Evolutionary conservation across 805 yeast genomes (phyloP), one percentile per base, ranked within the genome.

Genomic region (Yamadazyma nakazawae): DNA sequence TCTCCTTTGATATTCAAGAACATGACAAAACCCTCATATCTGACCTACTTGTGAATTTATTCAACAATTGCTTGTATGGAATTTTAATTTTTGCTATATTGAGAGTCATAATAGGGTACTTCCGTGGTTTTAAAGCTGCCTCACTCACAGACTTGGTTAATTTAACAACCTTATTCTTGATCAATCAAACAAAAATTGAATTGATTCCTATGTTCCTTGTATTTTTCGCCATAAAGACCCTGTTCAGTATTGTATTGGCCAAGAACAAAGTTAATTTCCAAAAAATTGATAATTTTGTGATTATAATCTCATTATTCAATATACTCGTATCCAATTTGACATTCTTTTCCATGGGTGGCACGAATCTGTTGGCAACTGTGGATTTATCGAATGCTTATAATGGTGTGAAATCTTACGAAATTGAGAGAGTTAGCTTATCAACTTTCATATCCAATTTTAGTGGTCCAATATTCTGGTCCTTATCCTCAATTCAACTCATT

Each of bases 311-410:
- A 0, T 37, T 71, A 3, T 64, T 76, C 48, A 66, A 68, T 2
- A 52, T 89, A 2, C 61, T 85, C 18, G 53, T 89, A 41, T 95
- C 89, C 60, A 83, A 88, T 54, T 69, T 89, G 36, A 68, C 90
- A 0, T 94, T 92, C 61, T 94, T 88, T 68, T 87, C 88, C 17
- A 75, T 85, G 61, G 98, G 98, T 0, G 88, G 88, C 42, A 90
- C 98, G 0, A 94, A 94, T 59, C 88, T 96, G 34, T 75, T 94
- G 54, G 92, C 97, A 0, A 85, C 97, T 0, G 82, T 94, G 18
- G 97, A 92, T 57, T 73, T 94, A 19, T 81, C 96, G 0, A 91
- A 92, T 61, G 91, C 97, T 0, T 94, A 94, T 64, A 92, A 92
- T 60, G 99, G 99, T 0, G 72, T 91, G 7, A 65, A 80, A 0